A percentile compares a stretch with the other conserved stretches of the same genome.
phyloP scores from a whole-genome alignment of 75 land plant genomes.

The Cryptomeria japonica region DNA sequence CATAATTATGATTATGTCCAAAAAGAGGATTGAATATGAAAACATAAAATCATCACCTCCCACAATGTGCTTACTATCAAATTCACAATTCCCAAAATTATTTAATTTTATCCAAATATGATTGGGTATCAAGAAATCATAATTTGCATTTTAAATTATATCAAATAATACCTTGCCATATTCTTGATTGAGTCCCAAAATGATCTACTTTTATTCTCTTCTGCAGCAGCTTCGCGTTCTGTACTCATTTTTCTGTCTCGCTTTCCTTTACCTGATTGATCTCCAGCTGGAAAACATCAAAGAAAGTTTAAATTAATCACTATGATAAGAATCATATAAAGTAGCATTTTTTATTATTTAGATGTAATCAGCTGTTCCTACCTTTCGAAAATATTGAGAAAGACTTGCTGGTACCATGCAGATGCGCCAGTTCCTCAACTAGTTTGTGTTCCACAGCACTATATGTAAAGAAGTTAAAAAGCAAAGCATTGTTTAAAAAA shows the following conservation, averaged over 20 bases:
- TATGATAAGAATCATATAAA: neutral
- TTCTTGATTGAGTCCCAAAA: constrained; percentile 37
- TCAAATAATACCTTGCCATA: constrained; percentile 22
- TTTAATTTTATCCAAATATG: neutral
- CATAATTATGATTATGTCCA: neutral
- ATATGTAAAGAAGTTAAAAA: constrained; percentile 9
- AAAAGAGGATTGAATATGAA: neutral
- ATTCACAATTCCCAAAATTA: neutral
- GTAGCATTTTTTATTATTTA: neutral
- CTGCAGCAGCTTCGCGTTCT: neutral
- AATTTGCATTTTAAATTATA: neutral
- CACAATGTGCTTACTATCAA: neutral
- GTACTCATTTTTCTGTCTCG: neutral
- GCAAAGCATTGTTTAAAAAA: neutral
- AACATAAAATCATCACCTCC: neutral
- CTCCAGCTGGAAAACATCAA: neutral
- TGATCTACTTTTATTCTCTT: constrained; percentile 7
- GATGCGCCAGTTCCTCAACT: constrained; percentile 63
- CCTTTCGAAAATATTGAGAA: constrained; percentile 11
- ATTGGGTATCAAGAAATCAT: neutral
- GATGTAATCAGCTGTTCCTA: neutral
- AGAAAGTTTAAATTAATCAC: neutral
- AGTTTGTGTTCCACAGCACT: constrained; percentile 65
- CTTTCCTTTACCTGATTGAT: neutral
- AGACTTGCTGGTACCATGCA: constrained; percentile 33